Evolutionary conservation across 202 grass and related monocot genomes (phyloP), one percentile per base, ranked within the genome.

Genomic region (Musa balbisiana): DNA sequence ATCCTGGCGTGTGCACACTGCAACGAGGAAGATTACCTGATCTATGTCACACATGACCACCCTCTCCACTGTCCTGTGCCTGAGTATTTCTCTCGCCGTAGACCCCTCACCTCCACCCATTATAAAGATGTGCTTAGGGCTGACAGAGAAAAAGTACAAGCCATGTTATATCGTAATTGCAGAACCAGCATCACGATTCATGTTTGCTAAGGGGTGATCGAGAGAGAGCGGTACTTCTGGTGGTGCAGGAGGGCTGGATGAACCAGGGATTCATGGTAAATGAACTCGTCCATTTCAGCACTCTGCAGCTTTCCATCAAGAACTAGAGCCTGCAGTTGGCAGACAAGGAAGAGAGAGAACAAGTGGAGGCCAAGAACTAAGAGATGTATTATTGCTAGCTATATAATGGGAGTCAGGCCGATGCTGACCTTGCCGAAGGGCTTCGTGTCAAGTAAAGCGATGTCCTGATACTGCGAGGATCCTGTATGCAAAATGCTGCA

Each of bases 21-120:
- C 19, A 19, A 29, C 16, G 5, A 43, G 33, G 33, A 43, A 43
- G 33, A 43, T 25, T 73, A 77, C 75, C 75, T 78, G 25, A 19
- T 78, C 76, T 55, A 78, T 78, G 76, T 78, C 76, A 20, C 76
- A 78, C 76, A 78, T 78, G 64, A 67, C 60, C 13, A 78, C 76
- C 64, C 17, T 69, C 76, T 78, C 76, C 26, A 78, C 76, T 9
- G 63, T 58, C 24, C 76, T 55, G 63, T 78, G 63, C 76, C 76
- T 33, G 17, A 78, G 76, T 23, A 58, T 49, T 68, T 78, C 76
- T 26, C 76, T 78, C 43, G 76, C 76, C 13, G 76, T 78, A 52
- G 76, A 78, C 4, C 76, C 76, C 24, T 78, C 76, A 9, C 64
- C 76, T 10, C 76, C 76, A 20, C 76, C 76, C 76, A 78, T 78